phyloP scores from a whole-genome alignment of 352 stramenopile genomes.

The Globisporangium solare region DNA sequence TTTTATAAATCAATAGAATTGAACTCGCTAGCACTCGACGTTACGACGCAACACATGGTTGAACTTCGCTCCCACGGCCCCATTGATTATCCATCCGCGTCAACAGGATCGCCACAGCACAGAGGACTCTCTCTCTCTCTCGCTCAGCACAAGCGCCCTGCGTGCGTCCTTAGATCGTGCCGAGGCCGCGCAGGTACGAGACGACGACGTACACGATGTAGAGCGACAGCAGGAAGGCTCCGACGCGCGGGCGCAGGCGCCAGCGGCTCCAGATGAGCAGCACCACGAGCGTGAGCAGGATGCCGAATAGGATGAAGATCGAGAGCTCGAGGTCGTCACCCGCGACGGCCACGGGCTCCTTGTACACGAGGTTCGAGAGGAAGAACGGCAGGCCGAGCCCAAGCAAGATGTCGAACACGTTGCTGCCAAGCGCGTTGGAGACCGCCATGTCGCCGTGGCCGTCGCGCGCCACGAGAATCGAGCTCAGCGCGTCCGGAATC shows the following conservation, averaged over 20 bases:
- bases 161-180: slow-evolving; percentile 47
- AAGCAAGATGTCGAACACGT: slow-evolving; percentile 84
- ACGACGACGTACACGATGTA: slow-evolving; percentile 58
- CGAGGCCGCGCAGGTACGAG: slow-evolving; percentile 50
- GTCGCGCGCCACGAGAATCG: slow-evolving; percentile 70
- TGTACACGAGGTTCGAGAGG: slow-evolving; percentile 71
- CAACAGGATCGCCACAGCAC: too few relatives aligned
- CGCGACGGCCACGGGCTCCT: slow-evolving; percentile 39
- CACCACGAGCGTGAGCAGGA: slow-evolving; percentile 48
- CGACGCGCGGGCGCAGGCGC: slow-evolving; percentile 39
- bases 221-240: slow-evolving; percentile 35
- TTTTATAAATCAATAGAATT: too few relatives aligned
- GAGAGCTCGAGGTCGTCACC: slow-evolving; percentile 52
- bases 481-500: slow-evolving; percentile 71
- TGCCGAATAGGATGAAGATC: slow-evolving; percentile 60
- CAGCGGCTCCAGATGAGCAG: slow-evolving; percentile 49
- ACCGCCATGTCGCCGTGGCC: slow-evolving; percentile 81
- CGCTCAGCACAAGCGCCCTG: too few relatives aligned
- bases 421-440: slow-evolving; percentile 79
- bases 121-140: too few relatives aligned
- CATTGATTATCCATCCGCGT: too few relatives aligned
- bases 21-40: too few relatives aligned
- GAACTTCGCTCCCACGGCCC: too few relatives aligned
- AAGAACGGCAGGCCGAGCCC: slow-evolving; percentile 75
- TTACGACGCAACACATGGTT: too few relatives aligned